Conservation (phyloP, 257 asterid genomes). For the Cordia subcordata region DNA sequence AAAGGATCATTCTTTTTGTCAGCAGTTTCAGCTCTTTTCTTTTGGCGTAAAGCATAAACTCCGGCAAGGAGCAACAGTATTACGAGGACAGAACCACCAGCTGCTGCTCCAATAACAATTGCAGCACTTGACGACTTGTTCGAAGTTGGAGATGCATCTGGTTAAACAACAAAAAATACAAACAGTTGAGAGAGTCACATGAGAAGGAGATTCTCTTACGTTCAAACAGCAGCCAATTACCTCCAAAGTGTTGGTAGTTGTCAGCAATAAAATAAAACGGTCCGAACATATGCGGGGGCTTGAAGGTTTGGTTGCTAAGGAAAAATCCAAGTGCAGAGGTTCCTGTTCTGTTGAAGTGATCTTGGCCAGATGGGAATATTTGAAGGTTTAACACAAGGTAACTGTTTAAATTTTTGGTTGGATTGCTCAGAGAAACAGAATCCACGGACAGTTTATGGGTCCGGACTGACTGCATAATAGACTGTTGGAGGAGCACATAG, state of each 20-base stretch:
- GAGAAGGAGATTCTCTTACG: background rate
- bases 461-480: slow-evolving; percentile 37
- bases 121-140: slow-evolving; percentile 30
- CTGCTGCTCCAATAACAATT: slow-evolving; percentile 62
- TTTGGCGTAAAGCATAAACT: slow-evolving; percentile 68
- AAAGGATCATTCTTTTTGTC: slow-evolving; percentile 67
- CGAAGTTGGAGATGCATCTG: slow-evolving; percentile 12
- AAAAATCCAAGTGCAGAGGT: slow-evolving; percentile 46
- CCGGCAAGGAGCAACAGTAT: slow-evolving; percentile 53
- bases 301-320: slow-evolving; percentile 74
- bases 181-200: background rate
- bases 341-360: slow-evolving; percentile 52
- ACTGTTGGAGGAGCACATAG: slow-evolving; percentile 32
- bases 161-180: background rate
- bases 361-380: slow-evolving; percentile 56
- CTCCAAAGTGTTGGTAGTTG: slow-evolving; percentile 40
- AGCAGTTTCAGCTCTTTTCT: slow-evolving; percentile 67
- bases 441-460: slow-evolving; percentile 54
- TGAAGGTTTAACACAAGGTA: slow-evolving; percentile 51
- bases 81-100: slow-evolving; percentile 53
- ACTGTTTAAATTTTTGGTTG: slow-evolving; percentile 35
- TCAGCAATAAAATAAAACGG: slow-evolving; percentile 50
- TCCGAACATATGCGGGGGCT: slow-evolving; percentile 66
- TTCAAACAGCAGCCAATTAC: slow-evolving; percentile 19
- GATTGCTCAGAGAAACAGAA: slow-evolving; percentile 60